Evolutionary conservation across 2,329 filamentous ascomycete species (phyloP).

Genomic region (Trichoderma afroharzianum): DNA sequence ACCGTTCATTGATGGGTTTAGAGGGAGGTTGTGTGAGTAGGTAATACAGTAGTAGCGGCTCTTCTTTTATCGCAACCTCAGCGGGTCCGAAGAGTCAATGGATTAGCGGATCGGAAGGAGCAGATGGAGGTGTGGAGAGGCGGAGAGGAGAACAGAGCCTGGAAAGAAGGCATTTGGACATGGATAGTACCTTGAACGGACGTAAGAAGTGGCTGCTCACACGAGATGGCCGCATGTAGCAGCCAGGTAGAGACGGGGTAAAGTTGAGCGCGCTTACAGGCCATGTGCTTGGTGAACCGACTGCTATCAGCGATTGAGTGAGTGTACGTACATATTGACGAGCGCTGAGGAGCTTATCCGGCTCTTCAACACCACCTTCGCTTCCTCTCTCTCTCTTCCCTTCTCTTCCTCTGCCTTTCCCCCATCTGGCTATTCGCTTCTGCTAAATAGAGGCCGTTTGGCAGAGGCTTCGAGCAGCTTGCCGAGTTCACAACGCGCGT

Average conservation of each 20-base stretch:
- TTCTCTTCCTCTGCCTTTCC: background rate
- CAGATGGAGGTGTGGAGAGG: background rate
- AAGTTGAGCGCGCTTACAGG: background rate
- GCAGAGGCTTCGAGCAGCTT: background rate
- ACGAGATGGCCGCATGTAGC: background rate
- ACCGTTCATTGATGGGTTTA: background rate
- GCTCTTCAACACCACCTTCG: slow-evolving; percentile 3
- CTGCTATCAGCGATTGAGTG: background rate
- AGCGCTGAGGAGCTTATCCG: background rate
- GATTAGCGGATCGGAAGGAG: background rate
- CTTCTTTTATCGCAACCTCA: background rate
- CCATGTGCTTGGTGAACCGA: background rate
- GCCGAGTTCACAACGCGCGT: background rate
- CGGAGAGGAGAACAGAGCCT: background rate
- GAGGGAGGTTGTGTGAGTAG: background rate
- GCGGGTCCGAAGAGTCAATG: background rate
- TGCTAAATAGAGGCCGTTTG: background rate
- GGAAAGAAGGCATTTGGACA: background rate
- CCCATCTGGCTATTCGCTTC: background rate
- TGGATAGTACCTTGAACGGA: background rate
- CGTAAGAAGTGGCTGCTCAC: background rate
- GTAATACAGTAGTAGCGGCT: background rate
- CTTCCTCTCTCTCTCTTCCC: background rate
- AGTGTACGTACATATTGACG: background rate
- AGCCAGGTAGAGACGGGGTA: background rate